These are phyloP conservation scores for Hibiscus trionum DNA, from an alignment of 345 rosid species.

Conservation along the genomic window DNA sequence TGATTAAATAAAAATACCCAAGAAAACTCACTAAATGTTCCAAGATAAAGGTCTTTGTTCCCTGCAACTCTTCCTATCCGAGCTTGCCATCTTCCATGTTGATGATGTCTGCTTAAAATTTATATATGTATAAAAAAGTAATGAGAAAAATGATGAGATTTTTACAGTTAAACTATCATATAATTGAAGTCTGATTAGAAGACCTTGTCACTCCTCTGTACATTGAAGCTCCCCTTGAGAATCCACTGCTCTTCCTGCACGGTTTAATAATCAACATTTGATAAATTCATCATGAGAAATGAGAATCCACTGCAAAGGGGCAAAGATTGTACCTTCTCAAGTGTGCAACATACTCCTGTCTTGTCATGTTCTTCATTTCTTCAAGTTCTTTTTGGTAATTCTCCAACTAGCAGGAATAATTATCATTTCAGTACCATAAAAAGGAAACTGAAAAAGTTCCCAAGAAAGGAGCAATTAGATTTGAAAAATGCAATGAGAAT, in stretches of 20 bases:
- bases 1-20: not conserved
- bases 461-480: not conserved
- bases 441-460: conserved; percentile 10
- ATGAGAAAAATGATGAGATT: not conserved
- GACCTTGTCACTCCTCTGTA: conserved; percentile 99
- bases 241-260: conserved; percentile 93
- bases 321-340: conserved; percentile 49
- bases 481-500: conserved; percentile 1
- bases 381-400: conserved; percentile 72
- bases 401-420: conserved; percentile 41
- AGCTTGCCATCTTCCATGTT: conserved; percentile 99
- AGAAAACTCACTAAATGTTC: conserved; percentile 67
- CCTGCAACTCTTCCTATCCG: conserved; percentile 98
- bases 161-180: not conserved
- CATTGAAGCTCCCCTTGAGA: conserved; percentile 96
- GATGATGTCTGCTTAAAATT: conserved; percentile 40
- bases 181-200: not conserved
- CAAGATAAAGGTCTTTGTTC: conserved; percentile 95
- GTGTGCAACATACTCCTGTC: conserved; percentile 94
- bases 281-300: not conserved
- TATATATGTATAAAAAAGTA: not conserved
- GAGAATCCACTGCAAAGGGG: not conserved
- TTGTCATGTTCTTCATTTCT: conserved; percentile 75
- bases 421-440: conserved; percentile 14
- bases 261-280: not conserved